Percentiles rank a stretch among this genome's conserved stretches.
phyloP scores from a whole-genome alignment of 148 eudicot genomes.

The Rhododendron ferrugineum region DNA sequence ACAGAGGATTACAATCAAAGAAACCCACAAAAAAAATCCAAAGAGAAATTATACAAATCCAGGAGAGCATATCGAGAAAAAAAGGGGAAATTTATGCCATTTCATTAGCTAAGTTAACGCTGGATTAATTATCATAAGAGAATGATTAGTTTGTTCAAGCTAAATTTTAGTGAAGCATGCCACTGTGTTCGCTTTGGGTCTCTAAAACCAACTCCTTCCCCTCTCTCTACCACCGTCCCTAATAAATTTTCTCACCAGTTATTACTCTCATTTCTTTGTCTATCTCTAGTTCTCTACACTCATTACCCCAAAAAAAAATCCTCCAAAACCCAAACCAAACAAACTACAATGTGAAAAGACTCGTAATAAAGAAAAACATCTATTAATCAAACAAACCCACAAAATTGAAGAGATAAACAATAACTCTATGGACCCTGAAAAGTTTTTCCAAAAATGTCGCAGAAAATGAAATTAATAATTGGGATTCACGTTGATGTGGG shows the following conservation, averaged over 20 bases:
- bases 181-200: background rate
- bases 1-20: background rate
- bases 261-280: background rate
- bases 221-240: background rate
- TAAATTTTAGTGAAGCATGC: background rate
- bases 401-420: background rate
- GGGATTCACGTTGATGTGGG: background rate
- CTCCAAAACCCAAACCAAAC: too few relatives aligned
- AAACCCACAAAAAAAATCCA: background rate
- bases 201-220: background rate
- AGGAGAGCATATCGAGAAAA: background rate
- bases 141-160: background rate
- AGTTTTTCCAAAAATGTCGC: too few relatives aligned
- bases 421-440: background rate
- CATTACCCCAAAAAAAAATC: background rate
- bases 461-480: too few relatives aligned
- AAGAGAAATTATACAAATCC: background rate
- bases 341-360: too few relatives aligned
- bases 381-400: background rate
- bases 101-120: background rate
- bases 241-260: background rate
- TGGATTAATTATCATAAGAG: too few relatives aligned
- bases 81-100: background rate
- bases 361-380: too few relatives aligned
- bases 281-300: background rate